Base-by-base conservation (phyloP, 352 stramenopile genomes). In the Phytopythium vexans region DNA sequence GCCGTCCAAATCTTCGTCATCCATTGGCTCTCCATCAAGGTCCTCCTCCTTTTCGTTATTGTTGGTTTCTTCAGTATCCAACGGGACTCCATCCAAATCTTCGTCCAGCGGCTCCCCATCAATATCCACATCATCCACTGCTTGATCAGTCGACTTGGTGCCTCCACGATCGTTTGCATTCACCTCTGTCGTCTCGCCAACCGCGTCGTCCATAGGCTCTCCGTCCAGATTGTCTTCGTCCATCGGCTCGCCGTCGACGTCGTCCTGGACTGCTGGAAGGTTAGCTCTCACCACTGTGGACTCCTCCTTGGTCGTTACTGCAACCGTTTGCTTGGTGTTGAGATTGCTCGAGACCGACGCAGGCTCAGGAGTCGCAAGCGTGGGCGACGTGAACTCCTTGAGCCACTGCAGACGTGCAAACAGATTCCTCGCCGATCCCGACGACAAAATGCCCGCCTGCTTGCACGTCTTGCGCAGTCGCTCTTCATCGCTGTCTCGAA, bases 371-470 rank as follows among this genome's bases (percentile, higher is more conserved):
- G 56, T 44, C 40, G n/a, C 34, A 27, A 38, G 4, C 27, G 35
- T 52, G 4, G 31, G 72, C 8, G 74, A 65, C 3, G 82, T 89
- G 54, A 90, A 93, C 38, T 87, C 69, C 48, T 82, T 75, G 4
- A 93, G 68, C 80, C 80, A 89, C 32, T 83, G 62, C 41, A 93
- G 41, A 8, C 82, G 62, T 15, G 54, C 62, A 15, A 79, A 39
- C 49, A 93, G 57, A 8, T 75, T 49, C 31, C 62, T 71, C 8
- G 59, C 66, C 11, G 67, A 58, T 3, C 82, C 82, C 6, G 56
- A 74, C n/a, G 72, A 65, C 36, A 86, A 32, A 39, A 93, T 74
- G 8, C 82, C 82, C 9, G 80, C 69, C 52, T 93, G 80, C 27
- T 54, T 63, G 42, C 82, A 93, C 33, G 76, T 75, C 32, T 88